Evolutionary conservation across 2,329 filamentous ascomycete genomes (phyloP).

Genomic region (Diaporthe ampelina): DNA sequence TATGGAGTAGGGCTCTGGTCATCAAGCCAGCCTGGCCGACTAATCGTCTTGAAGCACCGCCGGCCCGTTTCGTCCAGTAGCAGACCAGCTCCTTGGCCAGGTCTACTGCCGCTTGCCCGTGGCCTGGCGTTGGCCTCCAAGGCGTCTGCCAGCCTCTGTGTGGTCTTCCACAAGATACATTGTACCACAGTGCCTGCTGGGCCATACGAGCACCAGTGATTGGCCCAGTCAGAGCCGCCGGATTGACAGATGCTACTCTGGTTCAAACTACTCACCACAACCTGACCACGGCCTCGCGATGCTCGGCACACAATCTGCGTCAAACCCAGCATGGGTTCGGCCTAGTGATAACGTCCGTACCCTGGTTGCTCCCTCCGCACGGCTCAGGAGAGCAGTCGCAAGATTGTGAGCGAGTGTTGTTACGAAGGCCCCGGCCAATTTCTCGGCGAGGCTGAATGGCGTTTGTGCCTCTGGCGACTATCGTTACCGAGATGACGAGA

Average conservation of each 20-base stretch:
- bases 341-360: neutral
- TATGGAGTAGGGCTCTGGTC: neutral
- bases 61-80: conserved; percentile 30
- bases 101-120: neutral
- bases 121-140: conserved; percentile 19
- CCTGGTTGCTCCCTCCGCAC: conserved; percentile 1
- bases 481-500: conserved; percentile 31
- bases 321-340: conserved; percentile 18
- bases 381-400: neutral
- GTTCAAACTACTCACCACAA: neutral
- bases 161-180: too few species aligned
- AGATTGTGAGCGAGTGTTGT: conserved; percentile 1
- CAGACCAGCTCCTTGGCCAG: conserved; percentile 23
- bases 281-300: neutral
- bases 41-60: conserved; percentile 4
- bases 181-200: neutral
- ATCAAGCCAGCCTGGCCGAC: neutral
- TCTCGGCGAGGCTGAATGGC: conserved; percentile 23
- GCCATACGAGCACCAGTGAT: neutral
- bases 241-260: neutral
- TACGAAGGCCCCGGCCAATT: conserved; percentile 26
- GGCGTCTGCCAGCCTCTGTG: neutral
- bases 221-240: conserved; percentile 14
- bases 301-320: neutral
- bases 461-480: conserved; percentile 28